A percentile compares a stretch with the other conserved stretches of the same genome.
Conservation (phyloP, 2,329 filamentous ascomycete species). For the Colletotrichum spinosum region DNA sequence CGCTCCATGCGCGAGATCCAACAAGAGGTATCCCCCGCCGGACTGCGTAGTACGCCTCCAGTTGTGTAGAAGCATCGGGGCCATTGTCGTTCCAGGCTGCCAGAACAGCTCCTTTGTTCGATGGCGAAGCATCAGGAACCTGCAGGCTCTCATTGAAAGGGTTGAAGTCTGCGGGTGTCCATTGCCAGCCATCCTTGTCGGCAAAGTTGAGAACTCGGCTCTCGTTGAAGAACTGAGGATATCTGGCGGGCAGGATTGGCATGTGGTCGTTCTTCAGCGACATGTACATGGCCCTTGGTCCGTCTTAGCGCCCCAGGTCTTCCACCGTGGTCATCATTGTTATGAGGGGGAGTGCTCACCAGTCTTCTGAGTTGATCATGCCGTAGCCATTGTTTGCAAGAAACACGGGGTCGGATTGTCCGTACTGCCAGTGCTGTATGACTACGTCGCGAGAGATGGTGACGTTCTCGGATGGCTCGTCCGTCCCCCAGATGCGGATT, state of each 20-base stretch:
- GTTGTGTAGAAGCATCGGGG: slow-evolving; percentile 58
- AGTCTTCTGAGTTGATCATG: slow-evolving; percentile 60
- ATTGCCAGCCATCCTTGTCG: slow-evolving; percentile 53
- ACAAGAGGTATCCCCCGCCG: slow-evolving; percentile 57
- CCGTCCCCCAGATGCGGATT: slow-evolving; percentile 64
- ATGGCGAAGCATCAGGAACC: slow-evolving; percentile 44
- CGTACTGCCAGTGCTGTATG: slow-evolving; percentile 56
- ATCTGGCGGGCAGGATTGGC: slow-evolving; percentile 57
- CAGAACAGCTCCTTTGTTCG: slow-evolving; percentile 50
- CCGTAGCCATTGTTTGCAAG: slow-evolving; percentile 51
- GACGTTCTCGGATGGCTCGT: slow-evolving; percentile 53
- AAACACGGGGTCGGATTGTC: slow-evolving; percentile 55
- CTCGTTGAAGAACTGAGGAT: slow-evolving; percentile 59
- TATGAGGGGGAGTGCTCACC: slow-evolving; percentile 52
- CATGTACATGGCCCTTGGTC: slow-evolving; percentile 52
- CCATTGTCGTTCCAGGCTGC: slow-evolving; percentile 63
- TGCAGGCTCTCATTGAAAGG: slow-evolving; percentile 54
- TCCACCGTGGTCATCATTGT: too few species aligned
- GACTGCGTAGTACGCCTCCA: slow-evolving; percentile 60
- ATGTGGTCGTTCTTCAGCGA: slow-evolving; percentile 64
- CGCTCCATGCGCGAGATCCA: slow-evolving; percentile 54
- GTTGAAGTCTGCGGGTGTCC: slow-evolving; percentile 58
- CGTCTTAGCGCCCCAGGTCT: too few species aligned
- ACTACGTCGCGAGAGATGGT: slow-evolving; percentile 53
- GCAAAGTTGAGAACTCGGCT: slow-evolving; percentile 58